Percentiles rank a stretch among this genome's conserved stretches.
Conservation (phyloP, 352 stramenopile species). For the Phytophthora lateralis region DNA sequence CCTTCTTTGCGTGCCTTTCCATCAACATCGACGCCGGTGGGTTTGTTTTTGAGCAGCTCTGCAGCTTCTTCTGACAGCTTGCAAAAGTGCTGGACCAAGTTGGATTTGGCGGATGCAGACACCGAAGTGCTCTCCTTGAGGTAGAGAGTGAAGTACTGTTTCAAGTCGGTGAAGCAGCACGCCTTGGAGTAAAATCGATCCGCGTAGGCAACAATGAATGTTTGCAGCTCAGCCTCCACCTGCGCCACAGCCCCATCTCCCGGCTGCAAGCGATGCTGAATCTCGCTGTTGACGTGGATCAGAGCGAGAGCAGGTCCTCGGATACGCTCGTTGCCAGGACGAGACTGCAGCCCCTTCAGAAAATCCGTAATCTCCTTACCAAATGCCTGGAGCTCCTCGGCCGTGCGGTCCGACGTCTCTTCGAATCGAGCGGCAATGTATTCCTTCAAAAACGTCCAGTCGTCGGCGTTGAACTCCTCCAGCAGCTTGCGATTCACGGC, state of each 20-base stretch:
- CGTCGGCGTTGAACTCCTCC: slow-evolving; percentile 76
- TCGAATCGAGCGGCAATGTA: slow-evolving; percentile 64
- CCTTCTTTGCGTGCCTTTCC: slow-evolving; percentile 48
- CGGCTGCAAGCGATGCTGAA: slow-evolving; percentile 43
- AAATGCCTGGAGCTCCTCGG: slow-evolving; percentile 33
- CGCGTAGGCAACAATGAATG: slow-evolving; percentile 61
- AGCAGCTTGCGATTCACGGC: slow-evolving; percentile 65
- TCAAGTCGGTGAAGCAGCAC: slow-evolving; percentile 87
- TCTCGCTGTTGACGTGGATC: slow-evolving; percentile 62
- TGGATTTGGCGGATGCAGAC: slow-evolving; percentile 41
- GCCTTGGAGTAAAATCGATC: slow-evolving; percentile 78
- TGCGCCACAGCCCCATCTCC: slow-evolving; percentile 26
- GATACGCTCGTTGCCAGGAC: slow-evolving; percentile 54
- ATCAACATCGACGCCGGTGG: slow-evolving; percentile 20
- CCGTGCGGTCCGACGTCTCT: slow-evolving; percentile 13
- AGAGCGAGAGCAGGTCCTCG: slow-evolving; percentile 72
- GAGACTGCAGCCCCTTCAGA: slow-evolving; percentile 49
- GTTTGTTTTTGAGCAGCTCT: slow-evolving; percentile 24
- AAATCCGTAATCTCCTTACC: slow-evolving; percentile 39
- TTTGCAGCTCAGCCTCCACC: slow-evolving; percentile 54
- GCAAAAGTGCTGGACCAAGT: slow-evolving; percentile 41
- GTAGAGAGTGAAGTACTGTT: slow-evolving; percentile 75
- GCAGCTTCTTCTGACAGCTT: slow-evolving; percentile 41
- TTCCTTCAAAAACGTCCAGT: slow-evolving; percentile 82
- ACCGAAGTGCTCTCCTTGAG: slow-evolving; percentile 36